A percentile compares a stretch with the other conserved stretches of the same genome.
Evolutionary conservation across 2,329 filamentous ascomycete genomes (phyloP).

Genomic region (Venturia effusa): DNA sequence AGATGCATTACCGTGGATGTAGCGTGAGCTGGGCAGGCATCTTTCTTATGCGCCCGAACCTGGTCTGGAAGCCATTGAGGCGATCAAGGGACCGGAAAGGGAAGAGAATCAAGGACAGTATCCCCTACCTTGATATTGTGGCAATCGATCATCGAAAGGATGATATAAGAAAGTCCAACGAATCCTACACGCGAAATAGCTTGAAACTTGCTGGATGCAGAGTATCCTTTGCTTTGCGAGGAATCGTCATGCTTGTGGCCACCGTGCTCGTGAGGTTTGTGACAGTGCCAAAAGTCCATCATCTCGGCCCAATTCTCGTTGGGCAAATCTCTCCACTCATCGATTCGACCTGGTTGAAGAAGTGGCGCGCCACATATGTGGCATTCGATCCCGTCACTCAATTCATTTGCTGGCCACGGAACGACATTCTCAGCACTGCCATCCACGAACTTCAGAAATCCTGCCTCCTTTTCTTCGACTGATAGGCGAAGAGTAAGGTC

Average conservation of each 20-base stretch:
- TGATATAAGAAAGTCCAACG: conserved; percentile 68
- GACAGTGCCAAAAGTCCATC: conserved; percentile 99
- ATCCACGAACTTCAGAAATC: conserved; percentile 3
- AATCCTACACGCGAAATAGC: conserved; percentile 60
- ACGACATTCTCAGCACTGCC: conserved; percentile 19
- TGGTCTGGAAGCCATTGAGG: conserved; percentile 7
- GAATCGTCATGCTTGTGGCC: conserved; percentile 39
- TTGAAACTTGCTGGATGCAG: conserved; percentile 64
- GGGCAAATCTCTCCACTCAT: conserved; percentile 79
- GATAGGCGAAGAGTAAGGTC: conserved; percentile 45
- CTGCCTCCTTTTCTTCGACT: conserved; percentile 29
- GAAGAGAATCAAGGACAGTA: neutral
- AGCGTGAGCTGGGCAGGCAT: conserved; percentile 28
- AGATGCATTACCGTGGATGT: conserved; percentile 37
- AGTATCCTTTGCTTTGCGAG: conserved; percentile 63
- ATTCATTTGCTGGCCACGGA: conserved; percentile 12
- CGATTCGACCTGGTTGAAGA: conserved; percentile 25
- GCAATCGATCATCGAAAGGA: conserved; percentile 61
- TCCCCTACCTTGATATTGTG: conserved; percentile 31
- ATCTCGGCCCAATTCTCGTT: conserved; percentile 98
- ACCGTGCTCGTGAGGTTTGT: conserved; percentile 65
- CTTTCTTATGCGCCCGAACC: conserved; percentile 44
- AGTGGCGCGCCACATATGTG: neutral
- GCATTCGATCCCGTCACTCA: conserved; percentile 10
- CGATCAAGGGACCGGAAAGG: conserved; percentile 11